phyloP scores from a whole-genome alignment of 441 rosid species.

The Daphne laureola region DNA sequence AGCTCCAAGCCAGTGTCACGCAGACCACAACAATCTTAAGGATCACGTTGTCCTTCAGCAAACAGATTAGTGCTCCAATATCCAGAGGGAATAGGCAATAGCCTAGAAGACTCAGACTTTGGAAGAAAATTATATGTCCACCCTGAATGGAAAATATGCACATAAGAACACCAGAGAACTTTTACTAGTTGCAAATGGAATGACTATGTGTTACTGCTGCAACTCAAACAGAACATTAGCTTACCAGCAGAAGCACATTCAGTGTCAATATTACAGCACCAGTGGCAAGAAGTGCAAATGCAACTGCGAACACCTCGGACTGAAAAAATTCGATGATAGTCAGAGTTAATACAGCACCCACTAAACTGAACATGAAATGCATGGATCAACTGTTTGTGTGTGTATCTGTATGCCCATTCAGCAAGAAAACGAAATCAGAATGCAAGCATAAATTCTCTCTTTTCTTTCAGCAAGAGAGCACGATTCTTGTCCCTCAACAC shows the following conservation, averaged over 20 bases:
- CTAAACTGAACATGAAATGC: too few relatives aligned
- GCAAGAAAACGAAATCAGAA: too few relatives aligned
- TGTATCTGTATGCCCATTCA: too few relatives aligned
- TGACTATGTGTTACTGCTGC: too few relatives aligned
- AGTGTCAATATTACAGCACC: conserved; percentile 91
- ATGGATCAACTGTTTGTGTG: too few relatives aligned
- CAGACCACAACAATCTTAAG: conserved; percentile 66
- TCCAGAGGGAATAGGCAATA: conserved; percentile 93
- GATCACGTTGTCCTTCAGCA: conserved; percentile 75
- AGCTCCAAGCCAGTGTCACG: conserved; percentile 91
- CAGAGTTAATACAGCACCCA: not conserved
- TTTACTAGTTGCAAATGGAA: not conserved
- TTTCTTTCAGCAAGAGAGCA: too few relatives aligned
- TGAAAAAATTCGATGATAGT: conserved; percentile 22
- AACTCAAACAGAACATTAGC: too few relatives aligned
- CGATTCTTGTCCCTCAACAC: too few relatives aligned
- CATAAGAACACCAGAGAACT: conserved; percentile 1
- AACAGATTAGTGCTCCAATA: conserved; percentile 74
- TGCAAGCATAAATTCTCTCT: too few relatives aligned
- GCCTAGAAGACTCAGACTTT: conserved; percentile 82
- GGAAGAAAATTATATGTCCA: conserved; percentile 91
- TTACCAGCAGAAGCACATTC: conserved; percentile 90
- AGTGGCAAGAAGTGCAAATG: conserved; percentile 89
- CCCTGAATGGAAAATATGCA: conserved; percentile 43
- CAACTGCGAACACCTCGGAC: conserved; percentile 97